Evolutionary conservation across 148 eudicot genomes (phyloP).

Genomic region (Simmondsia chinensis): DNA sequence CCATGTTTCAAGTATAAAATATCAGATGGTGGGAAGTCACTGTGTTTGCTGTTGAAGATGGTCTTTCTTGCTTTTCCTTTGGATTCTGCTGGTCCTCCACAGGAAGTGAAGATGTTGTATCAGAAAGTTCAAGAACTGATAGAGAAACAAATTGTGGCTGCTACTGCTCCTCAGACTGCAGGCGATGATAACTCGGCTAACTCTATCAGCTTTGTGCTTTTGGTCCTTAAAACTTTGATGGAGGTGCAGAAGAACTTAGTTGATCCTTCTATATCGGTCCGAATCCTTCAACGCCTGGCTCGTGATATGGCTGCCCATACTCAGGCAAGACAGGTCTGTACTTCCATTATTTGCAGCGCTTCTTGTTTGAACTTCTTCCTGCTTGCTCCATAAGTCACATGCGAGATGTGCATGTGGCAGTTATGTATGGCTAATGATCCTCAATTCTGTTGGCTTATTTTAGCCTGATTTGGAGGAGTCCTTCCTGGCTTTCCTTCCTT

Average conservation of each 20-base stretch:
- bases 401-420: too few relatives aligned
- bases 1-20: conserved; percentile 93
- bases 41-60: conserved; percentile 90
- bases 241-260: conserved; percentile 72
- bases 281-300: conserved; percentile 88
- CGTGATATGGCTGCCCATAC: conserved; percentile 79
- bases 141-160: conserved; percentile 77
- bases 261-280: conserved; percentile 72
- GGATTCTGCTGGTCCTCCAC: conserved; percentile 64
- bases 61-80: conserved; percentile 83
- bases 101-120: conserved; percentile 77
- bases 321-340: conserved; percentile 64
- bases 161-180: conserved; percentile 65
- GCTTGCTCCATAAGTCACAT: too few relatives aligned
- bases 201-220: conserved; percentile 84
- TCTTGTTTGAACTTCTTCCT: not conserved
- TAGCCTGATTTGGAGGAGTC: too few relatives aligned
- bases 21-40: conserved; percentile 89
- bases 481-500: too few relatives aligned
- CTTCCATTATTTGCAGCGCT: not conserved
- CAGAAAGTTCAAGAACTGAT: conserved; percentile 91
- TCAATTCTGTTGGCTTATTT: too few relatives aligned
- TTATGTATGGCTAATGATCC: too few relatives aligned
- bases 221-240: conserved; percentile 72
- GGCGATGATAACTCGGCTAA: conserved; percentile 78